Evolutionary conservation across 2,329 filamentous ascomycete species (phyloP), one percentile per base, ranked within the genome.

Genomic region (Colletotrichum tropicicola): DNA sequence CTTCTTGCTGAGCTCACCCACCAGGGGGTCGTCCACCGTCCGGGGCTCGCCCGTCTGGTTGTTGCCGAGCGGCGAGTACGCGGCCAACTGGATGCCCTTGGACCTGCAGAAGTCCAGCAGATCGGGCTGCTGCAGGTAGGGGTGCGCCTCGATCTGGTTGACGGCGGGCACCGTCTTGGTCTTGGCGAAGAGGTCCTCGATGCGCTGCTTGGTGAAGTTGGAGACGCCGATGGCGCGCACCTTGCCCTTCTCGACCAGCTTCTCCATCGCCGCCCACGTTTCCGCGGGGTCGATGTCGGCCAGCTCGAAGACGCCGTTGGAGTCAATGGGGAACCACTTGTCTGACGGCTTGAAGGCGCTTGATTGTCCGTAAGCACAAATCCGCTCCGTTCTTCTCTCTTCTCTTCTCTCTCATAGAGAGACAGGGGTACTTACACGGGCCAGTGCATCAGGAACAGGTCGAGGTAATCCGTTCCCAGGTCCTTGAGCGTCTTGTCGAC

Each of bases 81-180:
- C 88, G 70, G 87, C 85, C 48, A 91, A 75, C 65, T 87, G 79
- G 67, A 91, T 90, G 65, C 80, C 80, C 74, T 90, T 85, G 68
- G 81, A 74, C 56, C 84, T 76, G 77, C 84, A 88, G 75, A 84
- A 88, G 13, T 83, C 78, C 7, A 89, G 75, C 27, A 92, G 77
- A 17, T 85, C 80, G 2, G 78, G 78, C 72, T 87, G 89, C 73
- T 91, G 89, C 10, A 92, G 81, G 70, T 90, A 90, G 2, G 89
- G 88, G 74, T 92, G 89, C 54, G 87, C 87, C 74, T 92, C 89
- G 68, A 92, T 87, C 77, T 92, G 89, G 77, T 92, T 91, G 69
- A 85, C 84, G 2, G 87, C 87, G 1, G 89, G 89, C 1, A 80
- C 77, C 10, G 88, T 80, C 39, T 78, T 83, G n/a, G 85, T 84